Evolutionary conservation across 495 filamentous ascomycete species (phyloP).

Genomic region (Aspergillus nidulans): DNA sequence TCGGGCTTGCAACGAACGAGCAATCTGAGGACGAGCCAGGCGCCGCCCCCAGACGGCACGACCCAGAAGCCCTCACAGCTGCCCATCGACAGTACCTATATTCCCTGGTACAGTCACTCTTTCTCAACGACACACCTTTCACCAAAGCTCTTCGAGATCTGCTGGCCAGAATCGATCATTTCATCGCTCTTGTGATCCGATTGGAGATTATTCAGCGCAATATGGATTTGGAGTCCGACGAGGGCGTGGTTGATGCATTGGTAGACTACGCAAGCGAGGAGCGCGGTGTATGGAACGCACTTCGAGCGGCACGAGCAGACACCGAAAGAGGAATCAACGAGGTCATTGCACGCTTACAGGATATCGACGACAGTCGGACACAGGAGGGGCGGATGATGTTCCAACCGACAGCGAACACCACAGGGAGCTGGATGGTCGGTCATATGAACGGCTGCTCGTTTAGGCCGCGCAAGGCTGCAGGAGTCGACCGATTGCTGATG

Average conservation of each 20-base stretch:
- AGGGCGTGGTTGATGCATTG: slow-evolving; percentile 70
- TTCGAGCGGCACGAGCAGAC: slow-evolving; percentile 37
- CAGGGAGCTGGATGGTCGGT: slow-evolving; percentile 13
- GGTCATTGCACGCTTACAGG: slow-evolving; percentile 54
- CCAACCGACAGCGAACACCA: slow-evolving; percentile 18
- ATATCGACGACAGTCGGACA: slow-evolving; percentile 51
- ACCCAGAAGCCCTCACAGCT: slow-evolving; percentile 77
- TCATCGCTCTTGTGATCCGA: slow-evolving; percentile 68
- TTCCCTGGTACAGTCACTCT: slow-evolving; percentile 59
- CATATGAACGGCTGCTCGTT: slow-evolving; percentile 35
- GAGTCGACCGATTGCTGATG: slow-evolving; percentile 78
- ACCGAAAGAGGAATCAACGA: slow-evolving; percentile 54
- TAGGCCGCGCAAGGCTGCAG: slow-evolving; percentile 60
- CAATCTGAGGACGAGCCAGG: slow-evolving; percentile 14
- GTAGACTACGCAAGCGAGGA: slow-evolving; percentile 68
- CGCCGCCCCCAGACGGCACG: slow-evolving; percentile 46
- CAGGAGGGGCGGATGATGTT: slow-evolving; percentile 41
- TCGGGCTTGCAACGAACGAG: slow-evolving; percentile 8
- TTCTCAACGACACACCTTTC: slow-evolving; percentile 66
- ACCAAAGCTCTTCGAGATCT: slow-evolving; percentile 65
- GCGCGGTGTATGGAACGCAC: slow-evolving; percentile 52
- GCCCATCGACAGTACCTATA: slow-evolving; percentile 74
- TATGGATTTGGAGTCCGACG: slow-evolving; percentile 71
- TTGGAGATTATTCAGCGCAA: slow-evolving; percentile 68
- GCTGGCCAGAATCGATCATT: slow-evolving; percentile 67